A percentile compares a stretch with the other conserved stretches of the same genome.
Conservation (phyloP, 768 basidiomycete genomes). For the Lactifluus subvellereus region DNA sequence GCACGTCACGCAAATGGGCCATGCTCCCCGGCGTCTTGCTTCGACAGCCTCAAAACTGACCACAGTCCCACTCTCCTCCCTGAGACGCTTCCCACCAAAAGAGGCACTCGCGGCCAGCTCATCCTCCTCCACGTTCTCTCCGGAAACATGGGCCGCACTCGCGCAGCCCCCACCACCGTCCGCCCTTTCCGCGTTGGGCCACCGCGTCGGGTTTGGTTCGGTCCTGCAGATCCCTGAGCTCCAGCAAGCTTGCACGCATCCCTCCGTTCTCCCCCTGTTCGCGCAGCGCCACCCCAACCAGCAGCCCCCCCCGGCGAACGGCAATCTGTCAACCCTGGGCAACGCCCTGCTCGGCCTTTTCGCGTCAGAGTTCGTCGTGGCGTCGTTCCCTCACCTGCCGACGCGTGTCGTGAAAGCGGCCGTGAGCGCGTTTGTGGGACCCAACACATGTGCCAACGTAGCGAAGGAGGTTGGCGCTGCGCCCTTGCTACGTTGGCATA, state of each 20-base stretch:
- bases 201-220: slow-evolving; percentile 65
- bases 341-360: slow-evolving; percentile 90
- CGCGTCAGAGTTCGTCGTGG: slow-evolving; percentile 74
- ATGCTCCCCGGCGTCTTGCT: slow-evolving; percentile 51
- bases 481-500: slow-evolving; percentile 76
- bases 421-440: slow-evolving; percentile 87
- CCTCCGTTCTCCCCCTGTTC: slow-evolving; percentile 55
- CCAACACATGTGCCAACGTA: slow-evolving; percentile 73
- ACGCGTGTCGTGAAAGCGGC: slow-evolving; percentile 89
- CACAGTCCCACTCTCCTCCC: slow-evolving; percentile 50
- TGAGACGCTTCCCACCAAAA: slow-evolving; percentile 57
- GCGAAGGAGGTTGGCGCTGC: slow-evolving; percentile 81
- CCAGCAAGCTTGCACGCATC: slow-evolving; percentile 75
- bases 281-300: slow-evolving; percentile 52
- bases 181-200: slow-evolving; percentile 68
- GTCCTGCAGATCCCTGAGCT: slow-evolving; percentile 48
- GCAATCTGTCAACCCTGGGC: slow-evolving; percentile 66
- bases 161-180: slow-evolving; percentile 62
- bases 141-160: slow-evolving; percentile 61
- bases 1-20: slow-evolving; percentile 40
- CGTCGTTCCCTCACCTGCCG: slow-evolving; percentile 84
- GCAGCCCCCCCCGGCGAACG: slow-evolving; percentile 60
- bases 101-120: slow-evolving; percentile 36
- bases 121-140: slow-evolving; percentile 41
- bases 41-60: slow-evolving; percentile 42